These are phyloP conservation scores for Aspergillus unguis DNA, from an alignment of 2,329 filamentous ascomycete genomes.

Conservation along the genomic window DNA sequence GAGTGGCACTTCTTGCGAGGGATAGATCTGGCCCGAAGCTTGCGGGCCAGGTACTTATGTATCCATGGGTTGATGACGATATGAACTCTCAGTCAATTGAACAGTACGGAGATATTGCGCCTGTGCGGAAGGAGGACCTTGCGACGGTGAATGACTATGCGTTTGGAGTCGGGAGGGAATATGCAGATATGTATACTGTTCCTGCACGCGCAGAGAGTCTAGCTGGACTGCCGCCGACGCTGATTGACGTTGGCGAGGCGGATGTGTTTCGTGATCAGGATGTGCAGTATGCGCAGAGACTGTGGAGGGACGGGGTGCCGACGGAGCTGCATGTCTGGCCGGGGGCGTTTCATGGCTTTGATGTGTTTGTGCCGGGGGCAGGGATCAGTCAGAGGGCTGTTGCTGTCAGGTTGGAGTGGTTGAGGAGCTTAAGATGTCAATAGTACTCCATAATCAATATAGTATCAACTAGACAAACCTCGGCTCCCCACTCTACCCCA, in stretches of 20 bases:
- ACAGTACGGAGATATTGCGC: slow-evolving; percentile 12
- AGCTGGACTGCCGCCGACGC: slow-evolving; percentile 6
- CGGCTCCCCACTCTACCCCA: too few species aligned
- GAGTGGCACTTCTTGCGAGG: slow-evolving; percentile 18
- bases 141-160: not conserved
- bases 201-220: slow-evolving; percentile 10
- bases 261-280: slow-evolving; percentile 16
- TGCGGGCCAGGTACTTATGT: slow-evolving; percentile 16
- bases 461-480: too few species aligned
- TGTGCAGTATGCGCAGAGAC: slow-evolving; percentile 8
- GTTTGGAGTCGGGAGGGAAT: slow-evolving; percentile 22
- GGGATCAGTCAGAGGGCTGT: not conserved
- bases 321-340: slow-evolving; percentile 17
- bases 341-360: slow-evolving; percentile 16
- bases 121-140: not conserved
- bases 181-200: slow-evolving; percentile 11
- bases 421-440: not conserved
- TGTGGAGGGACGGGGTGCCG: slow-evolving; percentile 12
- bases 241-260: slow-evolving; percentile 16
- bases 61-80: slow-evolving; percentile 20
- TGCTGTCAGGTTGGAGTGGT: not conserved
- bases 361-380: slow-evolving; percentile 14
- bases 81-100: slow-evolving; percentile 8
- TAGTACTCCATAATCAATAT: too few species aligned
- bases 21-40: slow-evolving; percentile 15